Evolutionary conservation across 192 early-diverging fungal species (phyloP), one percentile per base, ranked within the genome.

Genomic region (Coemansia sp.): DNA sequence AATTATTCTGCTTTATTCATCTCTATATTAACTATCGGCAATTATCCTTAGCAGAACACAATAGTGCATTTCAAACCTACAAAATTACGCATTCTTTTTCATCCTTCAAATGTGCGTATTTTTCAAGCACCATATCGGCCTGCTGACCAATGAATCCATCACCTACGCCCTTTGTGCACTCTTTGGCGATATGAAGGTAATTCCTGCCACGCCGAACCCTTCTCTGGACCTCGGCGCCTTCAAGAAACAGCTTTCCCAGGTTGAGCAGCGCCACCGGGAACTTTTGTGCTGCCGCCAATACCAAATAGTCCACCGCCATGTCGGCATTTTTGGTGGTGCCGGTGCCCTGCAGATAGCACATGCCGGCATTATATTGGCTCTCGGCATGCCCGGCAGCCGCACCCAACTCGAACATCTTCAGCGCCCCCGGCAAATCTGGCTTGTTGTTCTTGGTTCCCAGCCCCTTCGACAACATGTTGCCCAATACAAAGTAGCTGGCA

Each of bases 291-390:
- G 66, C 59, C 0, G 73, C 66, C 58, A 76, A 54, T 7, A 20
- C 21, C 66, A 56, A 62, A 34, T 66, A 76, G 42, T 76, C 73
- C 4, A 62, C 50, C 1, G 62, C 66, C 37, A 76, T 44, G 1
- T 37, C 43, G 2, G 47, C 20, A 36, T 62, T 62, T 40, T 65
- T 62, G 46, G 47, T 42, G 11, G 56, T 52, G 1, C 58, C 66
- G 4, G 10, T 40, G 36, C 73, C 73, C 31, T 62, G 58, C 46
- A 59, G 11, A 40, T 69, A 69, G 23, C 40, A 61, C 30, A 55
- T 9, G 16, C 66, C 73, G 16, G 67, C 41, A 48, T 76, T 68
- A 56, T 62, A 76, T 41, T 66, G 66, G 14, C 66, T 60, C 51
- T 65, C 62, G n/a, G 39, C 59, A 11, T 51, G 45, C 14, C 63